A percentile compares a stretch with the other conserved stretches of the same genome.
Evolutionary conservation across 352 stramenopile species (phyloP).

Genomic region (Pythium brachiatum): DNA sequence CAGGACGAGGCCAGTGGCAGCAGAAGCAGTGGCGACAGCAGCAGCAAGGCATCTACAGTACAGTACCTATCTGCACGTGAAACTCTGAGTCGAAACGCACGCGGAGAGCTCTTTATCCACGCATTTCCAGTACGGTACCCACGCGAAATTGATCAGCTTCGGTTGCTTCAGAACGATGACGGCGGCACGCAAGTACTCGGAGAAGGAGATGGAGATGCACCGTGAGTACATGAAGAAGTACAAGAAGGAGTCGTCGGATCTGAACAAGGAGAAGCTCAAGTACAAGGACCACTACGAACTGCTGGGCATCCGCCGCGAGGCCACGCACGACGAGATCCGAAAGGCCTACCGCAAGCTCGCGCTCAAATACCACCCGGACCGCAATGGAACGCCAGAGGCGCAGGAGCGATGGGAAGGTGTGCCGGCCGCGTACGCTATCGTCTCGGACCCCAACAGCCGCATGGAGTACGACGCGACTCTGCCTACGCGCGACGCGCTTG

Average conservation of each 20-base stretch:
- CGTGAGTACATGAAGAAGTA: conserved; percentile 90
- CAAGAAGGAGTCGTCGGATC: conserved; percentile 74
- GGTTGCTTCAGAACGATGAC: conserved; percentile 13
- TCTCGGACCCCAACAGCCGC: conserved; percentile 79
- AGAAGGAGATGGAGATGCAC: conserved; percentile 81
- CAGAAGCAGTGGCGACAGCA: no score
- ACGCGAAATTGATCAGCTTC: no score
- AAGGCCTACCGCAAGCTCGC: conserved; percentile 86
- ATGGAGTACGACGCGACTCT: conserved; percentile 78
- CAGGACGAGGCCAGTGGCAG: not conserved
- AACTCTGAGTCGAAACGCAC: not conserved
- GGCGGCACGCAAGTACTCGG: conserved; percentile 30
- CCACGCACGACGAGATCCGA: conserved; percentile 90
- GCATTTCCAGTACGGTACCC: not conserved
- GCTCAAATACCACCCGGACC: conserved; percentile 88
- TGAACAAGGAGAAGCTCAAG: conserved; percentile 47
- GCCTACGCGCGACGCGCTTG: conserved; percentile 68
- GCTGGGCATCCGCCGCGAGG: conserved; percentile 50
- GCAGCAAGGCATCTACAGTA: no score
- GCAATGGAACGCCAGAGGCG: conserved; percentile 83
- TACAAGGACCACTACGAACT: conserved; percentile 85
- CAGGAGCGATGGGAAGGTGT: conserved; percentile 78
- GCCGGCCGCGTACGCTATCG: conserved; percentile 63
- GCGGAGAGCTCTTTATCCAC: not conserved
- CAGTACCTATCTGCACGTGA: not conserved